phyloP scores from a whole-genome alignment of 805 yeast species.

The Myxozyma nipponensis region DNA sequence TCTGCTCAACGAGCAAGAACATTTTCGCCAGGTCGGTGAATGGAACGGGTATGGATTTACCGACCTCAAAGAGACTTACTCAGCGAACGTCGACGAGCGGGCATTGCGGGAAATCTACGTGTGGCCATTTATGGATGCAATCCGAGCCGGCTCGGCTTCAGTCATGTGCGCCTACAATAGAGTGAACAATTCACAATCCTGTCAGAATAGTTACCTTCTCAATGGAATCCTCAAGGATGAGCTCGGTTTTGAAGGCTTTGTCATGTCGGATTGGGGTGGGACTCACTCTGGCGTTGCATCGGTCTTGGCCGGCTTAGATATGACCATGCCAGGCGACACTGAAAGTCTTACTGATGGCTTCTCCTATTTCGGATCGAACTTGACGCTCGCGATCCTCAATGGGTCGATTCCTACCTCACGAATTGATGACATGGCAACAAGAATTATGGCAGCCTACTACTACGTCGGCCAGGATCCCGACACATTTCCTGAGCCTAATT shows the following conservation, averaged over 20 bases:
- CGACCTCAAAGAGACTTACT: conserved; percentile 41
- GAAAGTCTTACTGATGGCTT: conserved; percentile 45
- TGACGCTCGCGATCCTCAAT: conserved; percentile 54
- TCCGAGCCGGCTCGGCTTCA: conserved; percentile 57
- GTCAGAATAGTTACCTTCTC: conserved; percentile 55
- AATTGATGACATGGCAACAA: conserved; percentile 58
- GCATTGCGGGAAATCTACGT: conserved; percentile 58
- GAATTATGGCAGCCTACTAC: conserved; percentile 57
- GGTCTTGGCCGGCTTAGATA: conserved; percentile 57
- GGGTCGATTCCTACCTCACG: conserved; percentile 52
- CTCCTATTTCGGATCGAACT: conserved; percentile 55
- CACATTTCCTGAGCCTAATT: conserved; percentile 48
- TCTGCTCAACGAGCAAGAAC: conserved; percentile 62
- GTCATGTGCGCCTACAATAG: conserved; percentile 60
- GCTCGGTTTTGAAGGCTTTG: conserved; percentile 63
- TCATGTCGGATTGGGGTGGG: conserved; percentile 67
- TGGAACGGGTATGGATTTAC: conserved; percentile 49
- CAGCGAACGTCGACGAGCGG: conserved; percentile 56
- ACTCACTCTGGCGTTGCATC: conserved; percentile 56
- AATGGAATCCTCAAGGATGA: conserved; percentile 57
- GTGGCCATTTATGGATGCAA: conserved; percentile 66
- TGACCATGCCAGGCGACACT: conserved; percentile 59
- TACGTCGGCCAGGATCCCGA: conserved; percentile 41
- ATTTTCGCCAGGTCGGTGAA: conserved; percentile 52
- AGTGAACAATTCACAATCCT: conserved; percentile 54